These are phyloP conservation scores for Usnea hakonensis DNA, from an alignment of 495 filamentous ascomycete species.

Conservation along the genomic window DNA sequence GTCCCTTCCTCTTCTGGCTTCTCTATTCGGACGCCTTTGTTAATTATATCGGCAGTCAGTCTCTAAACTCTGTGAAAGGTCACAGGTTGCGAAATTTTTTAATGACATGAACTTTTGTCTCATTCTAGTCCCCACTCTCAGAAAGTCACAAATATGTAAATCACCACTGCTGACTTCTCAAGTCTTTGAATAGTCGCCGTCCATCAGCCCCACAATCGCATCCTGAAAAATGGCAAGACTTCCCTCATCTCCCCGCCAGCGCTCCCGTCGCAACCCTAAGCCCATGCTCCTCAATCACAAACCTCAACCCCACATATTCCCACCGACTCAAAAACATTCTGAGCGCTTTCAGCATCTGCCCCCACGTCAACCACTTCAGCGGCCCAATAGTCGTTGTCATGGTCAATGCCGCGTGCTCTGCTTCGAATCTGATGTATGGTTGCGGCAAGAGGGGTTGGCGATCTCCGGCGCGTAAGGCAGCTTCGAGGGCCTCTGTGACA, in stretches of 20 bases:
- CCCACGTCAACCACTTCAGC: background rate
- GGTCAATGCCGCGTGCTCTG: background rate
- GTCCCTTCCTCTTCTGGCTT: too few relatives aligned
- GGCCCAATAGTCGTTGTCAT: background rate
- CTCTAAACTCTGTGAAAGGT: background rate
- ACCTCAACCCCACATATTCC: background rate
- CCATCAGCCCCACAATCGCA: too few relatives aligned
- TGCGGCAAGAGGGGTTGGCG: background rate
- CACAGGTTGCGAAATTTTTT: background rate
- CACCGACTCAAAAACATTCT: background rate
- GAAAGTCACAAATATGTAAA: too few relatives aligned
- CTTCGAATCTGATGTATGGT: background rate
- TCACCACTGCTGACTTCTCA: too few relatives aligned
- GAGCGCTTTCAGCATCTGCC: background rate
- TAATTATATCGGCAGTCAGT: background rate
- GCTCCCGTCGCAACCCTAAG: background rate
- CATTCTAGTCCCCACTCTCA: too few relatives aligned
- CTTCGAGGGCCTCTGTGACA: background rate
- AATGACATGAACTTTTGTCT: background rate
- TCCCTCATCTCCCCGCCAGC: background rate
- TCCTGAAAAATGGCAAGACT: too few relatives aligned
- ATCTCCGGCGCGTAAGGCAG: background rate
- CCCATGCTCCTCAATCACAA: background rate
- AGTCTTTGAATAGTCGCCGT: too few relatives aligned
- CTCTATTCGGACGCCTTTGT: background rate